Conservation (phyloP, 352 stramenopile species). For the Thraustotheca clavata region DNA sequence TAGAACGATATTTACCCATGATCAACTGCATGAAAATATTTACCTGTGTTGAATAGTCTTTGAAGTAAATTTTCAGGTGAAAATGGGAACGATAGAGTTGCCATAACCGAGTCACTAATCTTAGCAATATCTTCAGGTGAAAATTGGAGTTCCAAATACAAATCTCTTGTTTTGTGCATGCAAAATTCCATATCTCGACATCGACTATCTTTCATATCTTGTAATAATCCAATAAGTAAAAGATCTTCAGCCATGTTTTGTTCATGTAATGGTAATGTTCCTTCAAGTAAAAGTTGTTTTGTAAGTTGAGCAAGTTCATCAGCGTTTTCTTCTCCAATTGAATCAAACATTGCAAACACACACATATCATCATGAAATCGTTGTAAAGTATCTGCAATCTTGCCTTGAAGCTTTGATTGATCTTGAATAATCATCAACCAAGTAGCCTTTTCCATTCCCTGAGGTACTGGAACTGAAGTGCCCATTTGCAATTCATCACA, state of each 20-base stretch:
- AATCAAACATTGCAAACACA: constrained; percentile 27
- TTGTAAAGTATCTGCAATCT: constrained; percentile 35
- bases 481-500: constrained; percentile 20
- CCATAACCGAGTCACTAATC: constrained; percentile 7
- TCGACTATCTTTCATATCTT: constrained; percentile 50
- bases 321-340: constrained; percentile 17
- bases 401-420: constrained; percentile 18
- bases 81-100: constrained; percentile 15
- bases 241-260: constrained; percentile 26
- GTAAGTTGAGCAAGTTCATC: constrained; percentile 16
- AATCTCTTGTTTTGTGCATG: constrained; percentile 33
- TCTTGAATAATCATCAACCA: not conserved
- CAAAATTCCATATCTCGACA: constrained; percentile 42
- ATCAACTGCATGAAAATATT: not conserved
- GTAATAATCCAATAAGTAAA: constrained; percentile 38
- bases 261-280: constrained; percentile 13
- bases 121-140: constrained; percentile 32
- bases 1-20: not conserved
- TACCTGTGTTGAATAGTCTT: constrained; percentile 18
- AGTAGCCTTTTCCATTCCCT: not conserved
- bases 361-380: constrained; percentile 46
- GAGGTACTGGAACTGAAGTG: not conserved
- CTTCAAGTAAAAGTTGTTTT: constrained; percentile 12
- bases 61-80: constrained; percentile 7
- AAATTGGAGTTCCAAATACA: constrained; percentile 38